Conservation (phyloP, 305 asterid genomes). For the Fraxinus angustifolia region DNA sequence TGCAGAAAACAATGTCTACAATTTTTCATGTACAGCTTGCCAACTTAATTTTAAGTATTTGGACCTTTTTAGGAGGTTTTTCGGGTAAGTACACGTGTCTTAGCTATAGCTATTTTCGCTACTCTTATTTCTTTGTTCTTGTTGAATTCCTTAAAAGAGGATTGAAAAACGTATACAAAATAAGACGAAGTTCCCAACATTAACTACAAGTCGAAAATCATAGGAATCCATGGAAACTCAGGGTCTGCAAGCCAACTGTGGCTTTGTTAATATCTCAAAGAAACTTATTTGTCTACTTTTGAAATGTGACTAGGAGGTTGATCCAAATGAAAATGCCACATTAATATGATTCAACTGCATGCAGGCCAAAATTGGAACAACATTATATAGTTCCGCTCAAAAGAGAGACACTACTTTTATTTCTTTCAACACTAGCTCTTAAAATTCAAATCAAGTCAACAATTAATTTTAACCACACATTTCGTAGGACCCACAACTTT, state of each 20-base stretch:
- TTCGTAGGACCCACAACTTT: too few species aligned
- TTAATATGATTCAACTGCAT: neutral
- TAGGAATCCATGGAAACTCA: neutral
- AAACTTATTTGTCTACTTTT: neutral
- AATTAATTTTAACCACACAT: too few species aligned
- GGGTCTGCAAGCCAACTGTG: neutral
- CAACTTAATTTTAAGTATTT: neutral
- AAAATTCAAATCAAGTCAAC: too few species aligned
- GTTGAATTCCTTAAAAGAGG: neutral
- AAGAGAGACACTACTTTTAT: neutral
- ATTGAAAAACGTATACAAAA: neutral
- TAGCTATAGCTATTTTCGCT: neutral
- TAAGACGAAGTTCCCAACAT: neutral
- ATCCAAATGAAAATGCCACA: neutral
- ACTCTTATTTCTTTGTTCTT: neutral
- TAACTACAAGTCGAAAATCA: neutral
- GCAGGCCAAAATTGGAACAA: neutral
- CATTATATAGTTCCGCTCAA: neutral
- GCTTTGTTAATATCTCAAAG: neutral
- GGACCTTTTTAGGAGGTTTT: neutral
- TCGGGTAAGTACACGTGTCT: neutral
- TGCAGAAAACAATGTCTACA: conserved; percentile 3
- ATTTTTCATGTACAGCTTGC: neutral
- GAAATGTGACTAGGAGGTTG: neutral
- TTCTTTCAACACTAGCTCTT: too few species aligned